Conservation (phyloP, 2,329 filamentous ascomycete species). For the Penicillium sp. region DNA sequence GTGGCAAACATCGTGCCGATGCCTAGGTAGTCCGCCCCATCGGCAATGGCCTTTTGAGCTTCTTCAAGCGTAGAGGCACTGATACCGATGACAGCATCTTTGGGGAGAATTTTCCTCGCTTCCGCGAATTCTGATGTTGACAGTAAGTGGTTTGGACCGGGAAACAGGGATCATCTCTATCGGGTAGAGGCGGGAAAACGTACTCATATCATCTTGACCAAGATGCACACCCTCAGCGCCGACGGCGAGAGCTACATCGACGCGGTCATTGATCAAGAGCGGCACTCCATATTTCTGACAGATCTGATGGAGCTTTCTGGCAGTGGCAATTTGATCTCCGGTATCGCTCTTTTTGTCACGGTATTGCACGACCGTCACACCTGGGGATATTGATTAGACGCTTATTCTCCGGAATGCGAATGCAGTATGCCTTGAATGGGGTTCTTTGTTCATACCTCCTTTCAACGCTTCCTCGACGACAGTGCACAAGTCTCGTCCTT, state of each 20-base stretch:
- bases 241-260: conserved; percentile 84
- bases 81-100: conserved; percentile 82
- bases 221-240: conserved; percentile 92
- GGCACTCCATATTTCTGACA: conserved; percentile 72
- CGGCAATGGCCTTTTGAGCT: conserved; percentile 70
- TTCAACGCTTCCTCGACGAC: conserved; percentile 76
- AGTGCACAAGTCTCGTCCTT: conserved; percentile 67
- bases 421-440: conserved; percentile 4
- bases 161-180: not conserved
- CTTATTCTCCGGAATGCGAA: not conserved
- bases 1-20: conserved; percentile 90
- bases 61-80: conserved; percentile 78
- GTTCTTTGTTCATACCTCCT: conserved; percentile 60
- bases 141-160: not conserved
- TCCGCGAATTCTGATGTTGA: conserved; percentile 46
- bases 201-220: conserved; percentile 90
- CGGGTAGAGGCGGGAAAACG: conserved; percentile 28
- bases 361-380: conserved; percentile 83
- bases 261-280: conserved; percentile 88
- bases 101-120: conserved; percentile 74
- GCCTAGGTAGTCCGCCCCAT: conserved; percentile 87
- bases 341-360: conserved; percentile 86
- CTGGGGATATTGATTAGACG: conserved; percentile 34
- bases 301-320: conserved; percentile 70
- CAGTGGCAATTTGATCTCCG: conserved; percentile 70